These are phyloP conservation scores for Capsicum rhomboideum DNA, from an alignment of 257 asterid genomes.

Conservation along the genomic window DNA sequence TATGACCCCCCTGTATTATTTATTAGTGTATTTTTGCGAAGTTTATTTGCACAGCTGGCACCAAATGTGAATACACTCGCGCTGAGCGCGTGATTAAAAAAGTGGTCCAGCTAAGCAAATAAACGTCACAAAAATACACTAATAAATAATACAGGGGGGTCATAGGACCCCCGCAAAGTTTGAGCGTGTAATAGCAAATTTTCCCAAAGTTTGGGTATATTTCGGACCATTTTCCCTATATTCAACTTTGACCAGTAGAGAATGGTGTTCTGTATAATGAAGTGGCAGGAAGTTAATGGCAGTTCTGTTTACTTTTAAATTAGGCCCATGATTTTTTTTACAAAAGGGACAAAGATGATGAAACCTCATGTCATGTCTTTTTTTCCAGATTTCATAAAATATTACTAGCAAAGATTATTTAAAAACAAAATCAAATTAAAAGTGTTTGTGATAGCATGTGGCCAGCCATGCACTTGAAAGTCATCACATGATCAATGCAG, in stretches of 20 bases:
- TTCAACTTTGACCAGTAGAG: neutral
- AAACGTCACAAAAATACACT: too few relatives aligned
- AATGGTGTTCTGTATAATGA: neutral
- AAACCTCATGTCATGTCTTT: neutral
- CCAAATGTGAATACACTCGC: too few relatives aligned
- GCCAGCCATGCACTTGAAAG: conserved; percentile 30
- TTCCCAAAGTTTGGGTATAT: too few relatives aligned
- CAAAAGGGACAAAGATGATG: neutral
- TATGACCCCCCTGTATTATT: too few relatives aligned
- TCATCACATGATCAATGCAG: conserved; percentile 14
- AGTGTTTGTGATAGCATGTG: conserved; percentile 27
- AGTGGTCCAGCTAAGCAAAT: too few relatives aligned
- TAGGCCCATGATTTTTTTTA: neutral
- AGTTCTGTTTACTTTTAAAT: neutral
- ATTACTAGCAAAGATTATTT: neutral
- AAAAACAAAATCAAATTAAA: conserved; percentile 1
- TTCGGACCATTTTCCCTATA: too few relatives aligned
- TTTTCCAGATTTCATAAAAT: neutral
- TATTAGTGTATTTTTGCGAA: too few relatives aligned
- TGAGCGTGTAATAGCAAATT: too few relatives aligned
- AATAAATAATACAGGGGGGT: too few relatives aligned
- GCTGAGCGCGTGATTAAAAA: too few relatives aligned
- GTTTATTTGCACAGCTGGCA: too few relatives aligned
- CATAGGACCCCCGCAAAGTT: too few relatives aligned
- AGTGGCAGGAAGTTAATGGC: neutral